A percentile compares a stretch with the other conserved stretches of the same genome.
phyloP scores from a whole-genome alignment of 371 early-diverging fungal genomes.

The Globomyces sp. region DNA sequence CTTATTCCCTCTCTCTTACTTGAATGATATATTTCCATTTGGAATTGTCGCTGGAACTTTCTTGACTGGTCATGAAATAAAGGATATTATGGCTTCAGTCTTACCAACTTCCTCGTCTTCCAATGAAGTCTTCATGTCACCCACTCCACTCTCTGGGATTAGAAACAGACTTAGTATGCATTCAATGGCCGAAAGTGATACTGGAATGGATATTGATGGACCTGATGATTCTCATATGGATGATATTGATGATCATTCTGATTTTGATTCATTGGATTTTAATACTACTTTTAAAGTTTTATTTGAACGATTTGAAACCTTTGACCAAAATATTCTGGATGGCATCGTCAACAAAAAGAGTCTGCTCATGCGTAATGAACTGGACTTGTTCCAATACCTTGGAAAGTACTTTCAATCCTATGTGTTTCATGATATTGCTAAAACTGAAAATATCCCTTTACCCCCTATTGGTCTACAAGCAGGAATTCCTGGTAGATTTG shows the following conservation, averaged over 20 bases:
- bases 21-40: slow-evolving; percentile 13
- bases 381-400: slow-evolving; percentile 8
- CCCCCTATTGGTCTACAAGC: not conserved
- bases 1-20: slow-evolving; percentile 15
- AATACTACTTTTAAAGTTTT: slow-evolving; percentile 9
- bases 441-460: slow-evolving; percentile 4
- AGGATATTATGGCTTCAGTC: not conserved
- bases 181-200: slow-evolving; percentile 2
- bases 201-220: not conserved
- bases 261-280: slow-evolving; percentile 7
- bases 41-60: slow-evolving; percentile 6
- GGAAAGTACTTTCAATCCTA: slow-evolving; percentile 10
- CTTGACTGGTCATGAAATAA: slow-evolving; percentile 16
- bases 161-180: not conserved
- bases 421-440: slow-evolving; percentile 4
- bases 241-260: slow-evolving; percentile 2
- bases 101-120: not conserved
- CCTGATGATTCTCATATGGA: not conserved
- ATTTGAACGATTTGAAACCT: slow-evolving; percentile 14
- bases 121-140: too few relatives aligned
- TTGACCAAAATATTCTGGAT: slow-evolving; percentile 1
- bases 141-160: not conserved
- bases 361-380: slow-evolving; percentile 4
- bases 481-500: not conserved
- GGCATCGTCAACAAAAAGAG: slow-evolving; percentile 2